Percentiles rank a stretch among this genome's conserved stretches.
Conservation (phyloP, 2,329 filamentous ascomycete genomes). For the Fusarium globosum region DNA sequence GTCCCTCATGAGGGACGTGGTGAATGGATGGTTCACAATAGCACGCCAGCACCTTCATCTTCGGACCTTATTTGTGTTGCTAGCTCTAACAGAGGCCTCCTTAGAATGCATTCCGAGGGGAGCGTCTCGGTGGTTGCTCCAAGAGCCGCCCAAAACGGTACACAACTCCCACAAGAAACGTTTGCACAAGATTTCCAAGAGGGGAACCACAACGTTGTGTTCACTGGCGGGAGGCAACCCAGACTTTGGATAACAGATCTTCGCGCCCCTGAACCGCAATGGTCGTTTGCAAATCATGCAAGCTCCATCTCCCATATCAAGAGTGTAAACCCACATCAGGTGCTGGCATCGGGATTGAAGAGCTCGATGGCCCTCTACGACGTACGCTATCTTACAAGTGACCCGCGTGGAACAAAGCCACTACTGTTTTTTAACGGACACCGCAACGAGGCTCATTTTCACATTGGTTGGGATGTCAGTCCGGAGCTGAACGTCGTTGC, state of each 20-base stretch:
- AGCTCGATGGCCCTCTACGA: conserved; percentile 67
- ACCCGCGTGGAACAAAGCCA: conserved; percentile 47
- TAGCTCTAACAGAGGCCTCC: conserved; percentile 61
- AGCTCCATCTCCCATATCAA: conserved; percentile 62
- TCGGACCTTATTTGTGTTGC: conserved; percentile 58
- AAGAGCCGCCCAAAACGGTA: conserved; percentile 26
- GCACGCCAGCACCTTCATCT: conserved; percentile 54
- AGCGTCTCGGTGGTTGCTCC: conserved; percentile 51
- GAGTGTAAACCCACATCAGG: conserved; percentile 59
- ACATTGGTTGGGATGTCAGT: conserved; percentile 65
- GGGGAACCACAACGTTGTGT: conserved; percentile 57
- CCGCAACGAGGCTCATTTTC: conserved; percentile 59
- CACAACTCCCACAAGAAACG: conserved; percentile 50
- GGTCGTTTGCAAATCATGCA: conserved; percentile 50
- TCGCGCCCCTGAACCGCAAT: conserved; percentile 51
- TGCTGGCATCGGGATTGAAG: conserved; percentile 64
- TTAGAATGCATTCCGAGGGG: conserved; percentile 50
- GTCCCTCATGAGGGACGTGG: too few relatives aligned
- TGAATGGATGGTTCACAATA: conserved; percentile 53
- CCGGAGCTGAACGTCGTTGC: conserved; percentile 61
- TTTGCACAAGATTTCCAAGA: conserved; percentile 62
- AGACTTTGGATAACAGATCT: conserved; percentile 59
- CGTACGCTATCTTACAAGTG: conserved; percentile 55
- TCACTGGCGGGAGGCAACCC: conserved; percentile 64
- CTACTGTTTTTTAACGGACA: conserved; percentile 63